Evolutionary conservation across 1,139 yeast genomes (phyloP), one percentile per base, ranked within the genome.

Genomic region (Candida frijolesensis): DNA sequence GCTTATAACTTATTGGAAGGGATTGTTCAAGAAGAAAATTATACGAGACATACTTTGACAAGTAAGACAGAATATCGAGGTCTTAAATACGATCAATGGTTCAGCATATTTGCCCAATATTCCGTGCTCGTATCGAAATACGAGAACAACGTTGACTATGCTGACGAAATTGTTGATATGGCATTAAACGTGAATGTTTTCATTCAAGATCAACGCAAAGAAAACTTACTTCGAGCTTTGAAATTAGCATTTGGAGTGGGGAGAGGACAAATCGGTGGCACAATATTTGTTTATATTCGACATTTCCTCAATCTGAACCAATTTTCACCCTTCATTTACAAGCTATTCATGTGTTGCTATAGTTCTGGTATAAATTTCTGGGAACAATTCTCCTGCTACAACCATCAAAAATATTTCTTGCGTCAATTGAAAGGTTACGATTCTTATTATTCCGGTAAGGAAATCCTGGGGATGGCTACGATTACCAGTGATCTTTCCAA

Each of bases 341-440:
- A 85, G 53, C 66, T 90, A 32, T 90, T 89, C 64, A 69, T 87
- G 60, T 80, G 87, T 46, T 78, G 89, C 47, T 83, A 86, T 53
- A 72, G 86, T 2, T 82, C 95, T 0, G 89, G 92, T 1, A 67
- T 74, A 9, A 74, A 74, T 12, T 79, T 84, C 12, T 73, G 81
- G 64, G 86, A 80, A 37, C 72, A 79, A 6, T 86, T 86, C 63
- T 84, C 89, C 45, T 85, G 87, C 48, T 84, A 89, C 41, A 89
- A 89, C 53, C 94, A 90, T 61, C 98, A 92, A 60, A 94, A 94
- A 66, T 94, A 85, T 64, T 84, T 92, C 57, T 71, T 94, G 53
- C 83, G 99, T 56, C 97, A 92, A 60, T 74, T 92, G 57, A 94
- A 92, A 63, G 95, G 96, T 0, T 86, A 83, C 64, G 99, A 94